phyloP scores from a whole-genome alignment of 1,284 basidiomycete genomes.

The Malassezia restricta region DNA sequence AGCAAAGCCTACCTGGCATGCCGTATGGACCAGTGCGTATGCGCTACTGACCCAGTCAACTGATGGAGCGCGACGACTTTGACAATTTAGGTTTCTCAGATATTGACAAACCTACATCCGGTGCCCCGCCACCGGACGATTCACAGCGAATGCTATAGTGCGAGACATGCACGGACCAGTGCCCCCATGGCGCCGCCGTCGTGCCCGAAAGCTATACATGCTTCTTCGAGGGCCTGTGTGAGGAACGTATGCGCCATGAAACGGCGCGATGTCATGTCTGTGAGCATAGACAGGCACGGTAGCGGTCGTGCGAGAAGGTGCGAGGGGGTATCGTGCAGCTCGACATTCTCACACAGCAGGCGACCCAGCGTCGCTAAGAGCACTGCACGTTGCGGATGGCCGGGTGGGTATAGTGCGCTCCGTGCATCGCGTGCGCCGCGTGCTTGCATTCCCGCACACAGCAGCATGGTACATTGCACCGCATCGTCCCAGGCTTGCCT shows the following conservation, averaged over 20 bases:
- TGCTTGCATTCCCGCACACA: slow-evolving; percentile 53
- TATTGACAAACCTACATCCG: slow-evolving; percentile 1
- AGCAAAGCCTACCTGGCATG: slow-evolving; percentile 79
- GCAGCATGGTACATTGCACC: slow-evolving; percentile 49
- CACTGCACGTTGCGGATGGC: slow-evolving; percentile 68
- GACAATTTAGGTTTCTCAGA: slow-evolving; percentile 35
- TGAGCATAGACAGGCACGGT: not conserved
- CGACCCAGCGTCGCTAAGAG: slow-evolving; percentile 69
- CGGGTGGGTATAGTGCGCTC: slow-evolving; percentile 52
- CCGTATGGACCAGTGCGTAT: slow-evolving; percentile 74
- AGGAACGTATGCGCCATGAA: slow-evolving; percentile 20
- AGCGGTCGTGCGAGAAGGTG: not conserved
- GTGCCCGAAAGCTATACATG: slow-evolving; percentile 22
- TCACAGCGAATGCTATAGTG: not conserved
- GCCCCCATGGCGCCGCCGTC: slow-evolving; percentile 4
- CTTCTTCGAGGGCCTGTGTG: slow-evolving; percentile 24
- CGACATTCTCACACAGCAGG: slow-evolving; percentile 62
- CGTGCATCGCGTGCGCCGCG: slow-evolving; percentile 10
- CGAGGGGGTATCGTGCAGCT: not conserved
- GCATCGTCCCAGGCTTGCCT: slow-evolving; percentile 17
- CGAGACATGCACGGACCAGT: not conserved
- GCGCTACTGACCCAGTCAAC: slow-evolving; percentile 15
- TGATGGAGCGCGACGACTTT: slow-evolving; percentile 42
- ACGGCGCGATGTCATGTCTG: slow-evolving; percentile 14
- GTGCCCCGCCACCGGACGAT: not conserved